Evolutionary conservation across 805 yeast genomes (phyloP).

Genomic region (Candida xiaguanensis): DNA sequence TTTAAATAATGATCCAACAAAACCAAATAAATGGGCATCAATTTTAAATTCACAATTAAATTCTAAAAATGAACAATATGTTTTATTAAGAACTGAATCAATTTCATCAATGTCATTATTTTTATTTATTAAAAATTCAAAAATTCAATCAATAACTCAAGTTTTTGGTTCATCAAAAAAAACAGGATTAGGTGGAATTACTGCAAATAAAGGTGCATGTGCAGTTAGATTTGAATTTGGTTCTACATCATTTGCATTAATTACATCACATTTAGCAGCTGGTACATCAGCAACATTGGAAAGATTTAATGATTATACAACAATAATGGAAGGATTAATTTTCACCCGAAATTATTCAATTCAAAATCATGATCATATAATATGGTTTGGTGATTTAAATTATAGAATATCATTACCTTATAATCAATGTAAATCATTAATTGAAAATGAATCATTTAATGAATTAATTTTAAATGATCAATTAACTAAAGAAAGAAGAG

Average conservation of each 20-base stretch:
- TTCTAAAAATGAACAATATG: slow-evolving; percentile 40
- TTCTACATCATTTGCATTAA: slow-evolving; percentile 72
- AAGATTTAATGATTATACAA: slow-evolving; percentile 78
- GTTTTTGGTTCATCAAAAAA: slow-evolving; percentile 95
- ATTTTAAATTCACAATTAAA: slow-evolving; percentile 62
- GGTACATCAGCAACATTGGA: slow-evolving; percentile 81
- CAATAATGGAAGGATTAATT: slow-evolving; percentile 69
- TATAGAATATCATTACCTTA: slow-evolving; percentile 73
- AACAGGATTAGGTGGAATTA: slow-evolving; percentile 94
- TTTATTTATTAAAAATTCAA: slow-evolving; percentile 50
- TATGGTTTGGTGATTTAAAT: slow-evolving; percentile 94
- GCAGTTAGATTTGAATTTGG: slow-evolving; percentile 86
- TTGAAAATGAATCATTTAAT: slow-evolving; percentile 45
- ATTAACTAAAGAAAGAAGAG: slow-evolving; percentile 63
- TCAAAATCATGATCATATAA: slow-evolving; percentile 74
- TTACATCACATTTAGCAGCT: slow-evolving; percentile 93
- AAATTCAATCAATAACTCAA: slow-evolving; percentile 51
- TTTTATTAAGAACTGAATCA: slow-evolving; percentile 70
- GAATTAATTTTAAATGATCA: slow-evolving; percentile 73
- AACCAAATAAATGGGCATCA: slow-evolving; percentile 75
- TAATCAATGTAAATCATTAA: slow-evolving; percentile 57
- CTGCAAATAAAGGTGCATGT: slow-evolving; percentile 96
- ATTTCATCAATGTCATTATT: slow-evolving; percentile 67
- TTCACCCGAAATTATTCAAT: slow-evolving; percentile 72
- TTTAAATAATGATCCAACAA: slow-evolving; percentile 77